Evolutionary conservation across 192 early-diverging fungal genomes (phyloP).

Genomic region (Coemansia sp.): DNA sequence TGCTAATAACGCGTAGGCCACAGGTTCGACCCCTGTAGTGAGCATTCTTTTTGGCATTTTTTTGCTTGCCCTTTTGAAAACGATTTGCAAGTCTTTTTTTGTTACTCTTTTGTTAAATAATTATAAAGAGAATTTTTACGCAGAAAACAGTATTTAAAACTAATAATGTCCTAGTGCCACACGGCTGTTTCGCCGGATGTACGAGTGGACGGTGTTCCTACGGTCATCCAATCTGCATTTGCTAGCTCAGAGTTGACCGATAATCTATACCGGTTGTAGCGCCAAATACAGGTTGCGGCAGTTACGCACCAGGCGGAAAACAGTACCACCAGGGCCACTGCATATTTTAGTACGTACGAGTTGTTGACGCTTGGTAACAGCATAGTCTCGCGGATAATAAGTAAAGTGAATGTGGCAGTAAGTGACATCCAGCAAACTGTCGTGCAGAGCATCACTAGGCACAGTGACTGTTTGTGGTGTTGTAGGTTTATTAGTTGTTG

Average conservation of each 20-base stretch:
- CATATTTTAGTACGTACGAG: constrained; percentile 3
- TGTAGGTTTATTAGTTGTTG: constrained; percentile 20
- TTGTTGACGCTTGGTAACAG: not conserved
- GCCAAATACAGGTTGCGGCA: constrained; percentile 15
- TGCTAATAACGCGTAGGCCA: constrained; percentile 12
- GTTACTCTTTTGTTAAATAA: not conserved
- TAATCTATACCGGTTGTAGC: constrained; percentile 15
- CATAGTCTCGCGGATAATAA: constrained; percentile 18
- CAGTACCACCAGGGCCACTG: not conserved
- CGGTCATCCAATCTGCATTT: not conserved
- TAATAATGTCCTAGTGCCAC: not conserved
- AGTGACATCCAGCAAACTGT: constrained; percentile 24
- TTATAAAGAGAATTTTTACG: no score
- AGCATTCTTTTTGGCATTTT: constrained; percentile 4
- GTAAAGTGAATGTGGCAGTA: constrained; percentile 19
- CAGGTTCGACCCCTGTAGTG: constrained; percentile 11
- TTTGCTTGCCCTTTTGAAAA: not conserved
- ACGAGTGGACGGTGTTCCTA: not conserved
- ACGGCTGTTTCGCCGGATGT: not conserved
- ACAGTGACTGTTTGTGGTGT: constrained; percentile 17
- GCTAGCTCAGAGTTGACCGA: constrained; percentile 6
- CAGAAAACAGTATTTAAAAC: no score
- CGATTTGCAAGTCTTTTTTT: not conserved
- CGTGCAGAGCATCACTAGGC: constrained; percentile 26
- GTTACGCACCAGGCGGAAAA: constrained; percentile 14